Base-by-base conservation (phyloP, 139 green algal species). In the Pycnococcus provasolii region DNA sequence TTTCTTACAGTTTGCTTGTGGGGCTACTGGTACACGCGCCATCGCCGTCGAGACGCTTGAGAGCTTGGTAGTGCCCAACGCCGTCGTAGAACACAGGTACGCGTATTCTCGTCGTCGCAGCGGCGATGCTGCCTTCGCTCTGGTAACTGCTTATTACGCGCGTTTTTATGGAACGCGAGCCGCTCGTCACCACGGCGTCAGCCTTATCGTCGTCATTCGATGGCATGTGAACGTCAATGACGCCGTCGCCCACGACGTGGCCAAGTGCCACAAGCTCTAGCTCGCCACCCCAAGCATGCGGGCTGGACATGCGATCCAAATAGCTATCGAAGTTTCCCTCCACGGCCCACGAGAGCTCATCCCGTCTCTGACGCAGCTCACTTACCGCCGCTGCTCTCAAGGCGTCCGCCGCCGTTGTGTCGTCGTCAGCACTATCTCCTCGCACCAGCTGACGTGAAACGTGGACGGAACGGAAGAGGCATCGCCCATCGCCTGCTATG, bases 311-410 rank as follows among this genome's bases (percentile, higher is more conserved):
- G 47, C 44, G 13, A 8, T 8, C 39, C 13, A 75, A 60, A 45
- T 81, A 81, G 4, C 41, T 39, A 2, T 81, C 76, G 40, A 81
- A 81, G 51, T 81, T 66, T 50, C 76, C 76, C 45, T 81, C 76
- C 26, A 81, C 60, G 47, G 73, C 76, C 76, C 76, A 68, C 52
- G 62, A 52, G 11, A 47, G n/a, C 6, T 71, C 65, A 4, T 63
- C 65, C 42, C 65, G 42, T 64, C 65, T 15, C 39, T 26, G 11
- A 1, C 53, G 11, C 3, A 71, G 40, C 13, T 71, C 65, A 39
- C 54, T 2, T 2, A 64, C 13, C 52, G 65, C 53, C 9, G 4
- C 3, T 4, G n/a, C 37, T 11, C 62, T 15, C 45, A 68, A 37
- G 2, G 37, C 50, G 42, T 68, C 62, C 47, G 62, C 62, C 46